phyloP scores from a whole-genome alignment of 805 yeast species.

The Sugiyamaella floridensis region DNA sequence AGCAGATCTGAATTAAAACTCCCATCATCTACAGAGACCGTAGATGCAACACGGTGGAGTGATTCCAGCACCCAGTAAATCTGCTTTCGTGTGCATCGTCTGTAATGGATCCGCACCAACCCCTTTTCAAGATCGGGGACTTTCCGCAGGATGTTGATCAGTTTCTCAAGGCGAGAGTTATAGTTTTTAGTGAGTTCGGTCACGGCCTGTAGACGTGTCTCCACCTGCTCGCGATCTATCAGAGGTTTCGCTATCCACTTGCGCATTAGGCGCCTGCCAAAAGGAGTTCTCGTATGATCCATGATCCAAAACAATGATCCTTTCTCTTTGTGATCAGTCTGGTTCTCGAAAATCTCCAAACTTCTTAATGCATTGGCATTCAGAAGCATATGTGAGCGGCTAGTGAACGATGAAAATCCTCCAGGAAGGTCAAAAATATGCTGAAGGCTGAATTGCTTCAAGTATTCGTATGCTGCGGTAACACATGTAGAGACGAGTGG shows the following conservation, averaged over 20 bases:
- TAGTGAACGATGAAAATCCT: conserved; percentile 47
- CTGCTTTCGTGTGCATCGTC: conserved; percentile 52
- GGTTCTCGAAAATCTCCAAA: conserved; percentile 67
- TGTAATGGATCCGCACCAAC: conserved; percentile 53
- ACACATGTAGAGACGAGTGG: not conserved
- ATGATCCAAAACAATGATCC: conserved; percentile 79
- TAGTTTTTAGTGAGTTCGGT: conserved; percentile 19
- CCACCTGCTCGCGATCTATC: conserved; percentile 44
- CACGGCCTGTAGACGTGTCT: conserved; percentile 57
- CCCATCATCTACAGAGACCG: conserved; percentile 17
- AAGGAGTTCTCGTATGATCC: conserved; percentile 71
- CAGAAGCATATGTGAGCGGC: conserved; percentile 43
- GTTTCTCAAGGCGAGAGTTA: conserved; percentile 23
- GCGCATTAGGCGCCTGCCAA: conserved; percentile 61
- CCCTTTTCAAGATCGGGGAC: conserved; percentile 55
- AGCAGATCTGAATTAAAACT: conserved; percentile 33
- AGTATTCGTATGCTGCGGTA: conserved; percentile 35
- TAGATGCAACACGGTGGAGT: conserved; percentile 30
- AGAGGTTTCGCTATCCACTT: conserved; percentile 77
- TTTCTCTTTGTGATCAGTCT: conserved; percentile 44
- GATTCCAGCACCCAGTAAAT: conserved; percentile 47
- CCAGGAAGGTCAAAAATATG: conserved; percentile 45
- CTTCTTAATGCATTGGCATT: conserved; percentile 62
- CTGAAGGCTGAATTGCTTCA: conserved; percentile 57
- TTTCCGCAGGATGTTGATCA: conserved; percentile 26